Evolutionary conservation across 2,329 filamentous ascomycete species (phyloP), one percentile per base, ranked within the genome.

Genomic region (Talaromyces rugulosus): DNA sequence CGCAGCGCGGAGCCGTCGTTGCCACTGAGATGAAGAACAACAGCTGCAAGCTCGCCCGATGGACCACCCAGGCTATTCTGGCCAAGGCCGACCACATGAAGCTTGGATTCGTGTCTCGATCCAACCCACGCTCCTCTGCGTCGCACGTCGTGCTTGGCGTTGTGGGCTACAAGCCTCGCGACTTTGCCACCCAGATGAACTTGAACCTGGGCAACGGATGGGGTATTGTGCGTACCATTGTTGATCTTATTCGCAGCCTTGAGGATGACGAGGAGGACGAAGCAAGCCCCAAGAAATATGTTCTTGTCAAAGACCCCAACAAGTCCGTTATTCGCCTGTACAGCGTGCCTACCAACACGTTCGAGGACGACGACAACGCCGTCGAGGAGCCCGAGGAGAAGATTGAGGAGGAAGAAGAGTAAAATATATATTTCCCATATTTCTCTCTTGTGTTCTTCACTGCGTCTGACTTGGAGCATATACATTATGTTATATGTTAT

Each of bases 11-110:
- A 87, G 95, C 95, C 62, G 94, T 99, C 51, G 90, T 99, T 30
- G 95, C 95, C 23, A 99, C 95, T 12, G 95, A 99, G 83, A 99
- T 99, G 95, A 99, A 99, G 91, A 99, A 99, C 87, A 99, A 99
- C 86, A 92, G 88, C 74, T 96, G 92, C 89, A 99, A 99, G 84
- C 88, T 99, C 66, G 95, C 95, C 62, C 85, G 95, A 76, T 99
- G 95, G 95, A 96, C 95, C 34, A 92, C 94, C 51, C 95, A 99
- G 83, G 91, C 90, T 74, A 97, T 99, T 73, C 87, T 99, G 62
- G 93, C 94, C 76, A 93, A 93, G 81, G 93, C 95, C n/a, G 95
- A 99, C 75, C 84, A 92, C 68, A 97, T 99, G 92, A 99, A 98
- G 84, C 88, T 99, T 77, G 95, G 94, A 71, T 99, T 99, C 81